Percentiles rank a stretch among this genome's conserved stretches.
These are phyloP conservation scores for Rhizopogon roseolus DNA, from an alignment of 768 basidiomycete genomes.

Conservation along the genomic window DNA sequence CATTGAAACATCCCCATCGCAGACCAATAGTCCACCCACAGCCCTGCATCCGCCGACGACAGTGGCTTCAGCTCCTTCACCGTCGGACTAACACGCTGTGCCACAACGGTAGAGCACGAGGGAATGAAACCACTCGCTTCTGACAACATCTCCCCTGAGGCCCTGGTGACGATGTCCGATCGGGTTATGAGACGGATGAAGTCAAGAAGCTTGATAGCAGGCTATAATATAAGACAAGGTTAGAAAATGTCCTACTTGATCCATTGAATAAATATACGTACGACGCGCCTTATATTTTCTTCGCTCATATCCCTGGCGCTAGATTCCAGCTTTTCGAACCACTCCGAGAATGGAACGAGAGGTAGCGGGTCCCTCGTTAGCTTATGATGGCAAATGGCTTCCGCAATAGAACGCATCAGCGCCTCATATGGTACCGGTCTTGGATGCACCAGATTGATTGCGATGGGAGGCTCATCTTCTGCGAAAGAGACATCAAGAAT, in stretches of 20 bases:
- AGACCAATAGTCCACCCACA: slow-evolving; percentile 18
- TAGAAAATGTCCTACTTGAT: slow-evolving; percentile 18
- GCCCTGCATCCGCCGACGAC: slow-evolving; percentile 7
- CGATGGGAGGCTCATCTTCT: slow-evolving; percentile 9
- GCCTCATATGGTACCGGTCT: slow-evolving; percentile 11
- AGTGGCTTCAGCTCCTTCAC: slow-evolving; percentile 10
- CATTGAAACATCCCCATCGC: too few relatives aligned
- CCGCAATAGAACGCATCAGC: slow-evolving; percentile 19
- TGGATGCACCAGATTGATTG: slow-evolving; percentile 16
- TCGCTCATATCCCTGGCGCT: slow-evolving; percentile 6
- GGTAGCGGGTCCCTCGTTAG: slow-evolving; percentile 16
- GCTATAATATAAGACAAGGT: slow-evolving; percentile 7
- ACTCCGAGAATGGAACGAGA: slow-evolving; percentile 28
- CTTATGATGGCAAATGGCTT: slow-evolving; percentile 8
- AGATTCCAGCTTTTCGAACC: slow-evolving; percentile 22
- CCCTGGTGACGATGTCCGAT: slow-evolving; percentile 6
- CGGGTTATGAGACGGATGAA: slow-evolving; percentile 17
- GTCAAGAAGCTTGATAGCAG: slow-evolving; percentile 22
- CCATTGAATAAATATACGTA: slow-evolving; percentile 22
- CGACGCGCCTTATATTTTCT: slow-evolving; percentile 1
- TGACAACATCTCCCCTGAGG: neutral
- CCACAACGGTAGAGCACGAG: slow-evolving; percentile 1
- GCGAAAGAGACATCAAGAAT: slow-evolving; percentile 25
- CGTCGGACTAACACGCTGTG: slow-evolving; percentile 9
- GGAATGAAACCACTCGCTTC: slow-evolving; percentile 1